Evolutionary conservation across 148 eudicot species (phyloP).

Genomic region (Rhododendron griersonianum): DNA sequence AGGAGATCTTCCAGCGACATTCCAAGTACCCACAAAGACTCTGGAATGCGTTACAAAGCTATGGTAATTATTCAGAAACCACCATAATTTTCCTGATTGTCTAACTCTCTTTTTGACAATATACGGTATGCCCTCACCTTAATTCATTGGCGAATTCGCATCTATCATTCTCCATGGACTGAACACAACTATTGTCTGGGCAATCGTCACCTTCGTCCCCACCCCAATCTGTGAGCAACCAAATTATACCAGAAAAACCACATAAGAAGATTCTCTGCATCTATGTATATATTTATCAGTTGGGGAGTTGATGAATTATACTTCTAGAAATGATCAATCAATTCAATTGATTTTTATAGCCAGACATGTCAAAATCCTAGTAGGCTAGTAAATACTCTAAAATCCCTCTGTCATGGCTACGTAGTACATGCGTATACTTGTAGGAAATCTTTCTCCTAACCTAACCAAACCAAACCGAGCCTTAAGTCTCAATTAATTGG

Average conservation of each 20-base stretch:
- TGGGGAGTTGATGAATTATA: neutral
- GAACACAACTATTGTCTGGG: conserved; percentile 23
- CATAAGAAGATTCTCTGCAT: neutral
- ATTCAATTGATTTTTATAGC: neutral
- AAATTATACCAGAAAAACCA: neutral
- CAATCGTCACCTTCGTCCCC: conserved; percentile 40
- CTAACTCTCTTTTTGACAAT: neutral
- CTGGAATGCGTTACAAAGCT: conserved; percentile 17
- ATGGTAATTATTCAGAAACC: neutral
- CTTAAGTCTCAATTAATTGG: too few relatives aligned
- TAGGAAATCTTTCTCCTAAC: neutral
- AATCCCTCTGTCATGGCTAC: neutral
- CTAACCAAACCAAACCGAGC: too few relatives aligned
- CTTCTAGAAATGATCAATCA: neutral
- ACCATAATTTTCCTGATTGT: neutral
- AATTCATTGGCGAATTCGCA: conserved; percentile 41
- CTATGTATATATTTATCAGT: neutral
- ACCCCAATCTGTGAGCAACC: conserved; percentile 26
- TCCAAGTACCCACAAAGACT: conserved; percentile 67
- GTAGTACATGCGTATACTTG: too few relatives aligned
- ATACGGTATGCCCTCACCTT: conserved; percentile 31
- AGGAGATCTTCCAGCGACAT: conserved; percentile 66
- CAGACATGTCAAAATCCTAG: neutral
- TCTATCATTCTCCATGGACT: conserved; percentile 28
- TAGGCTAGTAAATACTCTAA: too few relatives aligned